Evolutionary conservation across 345 rosid genomes (phyloP), one percentile per base, ranked within the genome.

Genomic region (Turritis glabra): DNA sequence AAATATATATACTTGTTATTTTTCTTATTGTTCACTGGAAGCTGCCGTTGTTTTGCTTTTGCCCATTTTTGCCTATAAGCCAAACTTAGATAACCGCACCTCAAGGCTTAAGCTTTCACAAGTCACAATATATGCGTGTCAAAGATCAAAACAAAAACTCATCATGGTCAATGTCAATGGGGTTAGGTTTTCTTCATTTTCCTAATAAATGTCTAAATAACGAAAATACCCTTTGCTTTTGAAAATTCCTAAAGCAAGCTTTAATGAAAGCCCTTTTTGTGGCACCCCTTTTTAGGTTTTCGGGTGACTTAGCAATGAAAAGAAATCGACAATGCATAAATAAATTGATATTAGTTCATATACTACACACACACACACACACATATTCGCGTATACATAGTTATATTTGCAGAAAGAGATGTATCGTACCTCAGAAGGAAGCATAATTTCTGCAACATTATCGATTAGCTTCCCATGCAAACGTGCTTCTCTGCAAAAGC

Each of bases 401-500:
- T 30, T 75, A 68, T 19, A 40, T 44, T 70, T 76, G 65, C 30
- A 76, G 79, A 68, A 60, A 68, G 60, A 63, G 59, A 69, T 62
- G 58, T 21, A 69, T 43, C 65, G 83, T 89, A 95, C 99, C 98
- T 92, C 87, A 78, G 88, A 77, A 76, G 97, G 83, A 18, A 82
- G 81, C 57, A 87, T 73, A 73, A 72, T 86, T 81, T 77, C 89
- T 72, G 75, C 70, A 64, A 86, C 83, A 26, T 72, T 72, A 77
- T 89, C 88, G 83, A 86, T 86, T 66, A 84, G 63, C 80, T 85
- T 90, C 73, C 84, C 92, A 86, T 89, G 89, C 89, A 95, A 78
- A 94, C 94, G 92, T 84, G 90, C 91, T 82, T 92, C 96, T 86
- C 97, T 95, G 94, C 78, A 79, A 78, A 73, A 73, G 76, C 60